Base-by-base conservation (phyloP, 1,139 yeast genomes). In the Wickerhamomyces sp. region DNA sequence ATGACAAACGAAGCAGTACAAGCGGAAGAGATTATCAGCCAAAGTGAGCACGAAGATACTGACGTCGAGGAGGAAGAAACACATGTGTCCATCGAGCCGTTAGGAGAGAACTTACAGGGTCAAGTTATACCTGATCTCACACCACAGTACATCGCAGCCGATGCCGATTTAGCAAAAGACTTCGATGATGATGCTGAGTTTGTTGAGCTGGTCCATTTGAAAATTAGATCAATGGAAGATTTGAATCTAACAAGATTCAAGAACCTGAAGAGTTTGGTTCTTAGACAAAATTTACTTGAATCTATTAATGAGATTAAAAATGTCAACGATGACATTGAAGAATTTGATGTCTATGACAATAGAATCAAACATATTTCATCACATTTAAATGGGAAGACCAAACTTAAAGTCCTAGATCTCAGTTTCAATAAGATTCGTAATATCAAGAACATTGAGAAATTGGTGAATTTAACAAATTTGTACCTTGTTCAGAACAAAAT, bases 401-500 rank as follows among this genome's bases (percentile, higher is more conserved):
- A 77, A 20, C 64, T 92, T 55, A 72, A 63, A 42, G 73, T 62
- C 39, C 68, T 94, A 49, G 99, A 94, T 61, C 69, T 94, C 27
- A 86, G 96, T 30, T 94, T 92, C 66, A 94, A 94, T 64, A 86
- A 83, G 56, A 87, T 94, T 56, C 83, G 85, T 55, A 86, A 83
- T 59, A 85, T 94, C 54, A 87, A 87, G 64, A 87, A 90, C 58
- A 52, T 92, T 32, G 87, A 80, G 33, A 70, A 76, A 4, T 67
- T 90, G 51, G 67, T 65, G 1, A 68, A 81, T 6, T 63, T 94
- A 49, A 78, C 76, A 49, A 78, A 84, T 46, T 59, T 94, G 33
- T 94, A 79, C 58, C 78, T 92, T 61, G 96, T 94, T 31, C 97
- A 92, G 58, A 94, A 94, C 61, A 86, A 79, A 56, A 88, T 94